These are phyloP conservation scores for Phytophthora macrochlamydospora DNA, from an alignment of 352 stramenopile species.

Conservation along the genomic window DNA sequence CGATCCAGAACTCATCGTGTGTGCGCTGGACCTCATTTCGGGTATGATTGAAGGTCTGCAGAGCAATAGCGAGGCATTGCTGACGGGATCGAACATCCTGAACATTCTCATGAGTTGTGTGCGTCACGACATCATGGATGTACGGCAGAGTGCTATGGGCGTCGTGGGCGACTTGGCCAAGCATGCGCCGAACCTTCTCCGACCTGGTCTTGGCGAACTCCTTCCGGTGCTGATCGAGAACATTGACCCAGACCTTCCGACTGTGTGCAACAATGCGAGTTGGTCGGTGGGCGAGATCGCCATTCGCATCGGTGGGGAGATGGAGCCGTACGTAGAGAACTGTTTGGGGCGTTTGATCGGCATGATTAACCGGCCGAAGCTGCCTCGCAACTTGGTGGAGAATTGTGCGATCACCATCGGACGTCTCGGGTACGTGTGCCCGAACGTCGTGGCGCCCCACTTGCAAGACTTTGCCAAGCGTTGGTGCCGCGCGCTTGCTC, in stretches of 20 bases:
- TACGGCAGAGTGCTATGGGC: slow-evolving; percentile 90
- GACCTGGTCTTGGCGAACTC: slow-evolving; percentile 75
- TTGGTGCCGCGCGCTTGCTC: slow-evolving; percentile 87
- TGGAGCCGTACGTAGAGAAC: slow-evolving; percentile 82
- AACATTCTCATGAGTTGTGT: slow-evolving; percentile 90
- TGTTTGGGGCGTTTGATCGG: slow-evolving; percentile 72
- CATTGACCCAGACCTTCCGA: slow-evolving; percentile 87
- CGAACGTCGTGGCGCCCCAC: slow-evolving; percentile 77
- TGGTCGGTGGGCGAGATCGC: slow-evolving; percentile 92
- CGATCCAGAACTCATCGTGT: slow-evolving; percentile 91
- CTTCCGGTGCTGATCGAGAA: slow-evolving; percentile 88
- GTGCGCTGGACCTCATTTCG: slow-evolving; percentile 88
- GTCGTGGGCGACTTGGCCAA: slow-evolving; percentile 91
- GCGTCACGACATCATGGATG: slow-evolving; percentile 86
- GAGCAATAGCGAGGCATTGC: slow-evolving; percentile 72
- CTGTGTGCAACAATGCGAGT: slow-evolving; percentile 93
- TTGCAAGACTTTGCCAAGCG: slow-evolving; percentile 88
- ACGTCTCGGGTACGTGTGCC: slow-evolving; percentile 86
- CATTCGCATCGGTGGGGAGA: slow-evolving; percentile 82
- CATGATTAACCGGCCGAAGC: slow-evolving; percentile 90
- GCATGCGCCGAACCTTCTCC: slow-evolving; percentile 71
- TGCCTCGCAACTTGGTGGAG: slow-evolving; percentile 88
- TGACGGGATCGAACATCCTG: slow-evolving; percentile 85
- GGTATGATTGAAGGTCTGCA: slow-evolving; percentile 89
- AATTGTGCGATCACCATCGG: slow-evolving; percentile 92